Percentiles rank a stretch among this genome's conserved stretches.
phyloP scores from a whole-genome alignment of 2,329 filamentous ascomycete genomes.

The Exophiala bonariae region DNA sequence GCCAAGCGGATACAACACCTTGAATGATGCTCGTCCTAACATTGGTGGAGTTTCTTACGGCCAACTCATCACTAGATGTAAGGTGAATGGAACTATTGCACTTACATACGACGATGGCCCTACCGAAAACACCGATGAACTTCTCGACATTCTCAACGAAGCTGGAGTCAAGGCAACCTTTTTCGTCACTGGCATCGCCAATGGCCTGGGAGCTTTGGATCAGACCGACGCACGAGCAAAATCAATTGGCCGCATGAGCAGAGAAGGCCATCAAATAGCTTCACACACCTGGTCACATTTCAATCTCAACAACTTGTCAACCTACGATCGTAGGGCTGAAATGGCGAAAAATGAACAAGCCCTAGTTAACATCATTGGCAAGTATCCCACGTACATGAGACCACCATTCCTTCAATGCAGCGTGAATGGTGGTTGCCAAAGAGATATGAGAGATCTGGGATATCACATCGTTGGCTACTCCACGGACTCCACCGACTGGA shows the following conservation, averaged over 20 bases:
- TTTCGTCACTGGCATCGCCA: conserved; percentile 58
- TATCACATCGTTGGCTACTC: conserved; percentile 52
- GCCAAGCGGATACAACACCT: conserved; percentile 19
- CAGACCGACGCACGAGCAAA: conserved; percentile 37
- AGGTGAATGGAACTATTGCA: conserved; percentile 59
- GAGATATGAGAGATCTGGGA: conserved; percentile 45
- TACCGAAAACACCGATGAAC: conserved; percentile 59
- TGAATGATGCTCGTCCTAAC: conserved; percentile 9
- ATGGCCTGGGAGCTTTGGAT: conserved; percentile 46
- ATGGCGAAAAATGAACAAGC: conserved; percentile 51
- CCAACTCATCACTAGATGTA: conserved; percentile 43
- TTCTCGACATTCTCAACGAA: conserved; percentile 61
- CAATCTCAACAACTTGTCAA: conserved; percentile 43
- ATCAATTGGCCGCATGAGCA: conserved; percentile 43
- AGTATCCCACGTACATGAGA: conserved; percentile 55
- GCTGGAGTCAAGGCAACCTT: conserved; percentile 68
- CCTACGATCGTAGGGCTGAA: conserved; percentile 39
- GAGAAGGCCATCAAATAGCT: conserved; percentile 51
- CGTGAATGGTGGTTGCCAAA: conserved; percentile 38
- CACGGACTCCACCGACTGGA: conserved; percentile 50
- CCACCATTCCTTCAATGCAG: conserved; percentile 50
- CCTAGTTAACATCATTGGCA: conserved; percentile 48
- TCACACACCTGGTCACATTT: conserved; percentile 56
- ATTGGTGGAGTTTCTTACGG: conserved; percentile 36
- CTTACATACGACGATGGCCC: conserved; percentile 70